Conservation (phyloP, 331 rosid species). For the Malus hybrid region DNA sequence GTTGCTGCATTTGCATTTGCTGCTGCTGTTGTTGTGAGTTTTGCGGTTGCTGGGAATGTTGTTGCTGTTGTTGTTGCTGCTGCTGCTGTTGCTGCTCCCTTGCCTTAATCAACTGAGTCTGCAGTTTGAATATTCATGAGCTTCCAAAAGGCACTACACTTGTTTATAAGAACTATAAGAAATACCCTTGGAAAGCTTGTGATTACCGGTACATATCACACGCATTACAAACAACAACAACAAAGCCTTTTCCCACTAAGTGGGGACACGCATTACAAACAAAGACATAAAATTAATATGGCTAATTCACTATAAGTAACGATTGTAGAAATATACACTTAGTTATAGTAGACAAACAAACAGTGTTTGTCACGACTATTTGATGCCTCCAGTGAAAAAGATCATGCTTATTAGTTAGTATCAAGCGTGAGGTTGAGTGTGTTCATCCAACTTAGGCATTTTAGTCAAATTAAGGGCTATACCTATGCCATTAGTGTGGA, state of each 20-base stretch:
- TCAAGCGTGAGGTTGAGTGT: background rate
- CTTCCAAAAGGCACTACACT: conserved; percentile 11
- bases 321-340: background rate
- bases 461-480: background rate
- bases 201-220: conserved; percentile 1
- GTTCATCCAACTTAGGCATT: background rate
- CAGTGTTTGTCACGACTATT: no score
- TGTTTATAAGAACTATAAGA: background rate
- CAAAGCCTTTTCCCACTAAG: no score
- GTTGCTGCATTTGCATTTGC: conserved; percentile 88
- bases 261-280: background rate
- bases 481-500: background rate
- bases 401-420: no score
- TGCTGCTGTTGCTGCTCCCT: conserved; percentile 82
- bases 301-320: background rate
- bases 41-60: conserved; percentile 49
- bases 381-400: background rate
- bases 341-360: no score
- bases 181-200: background rate
- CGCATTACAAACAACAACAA: background rate
- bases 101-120: conserved; percentile 86
- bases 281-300: background rate
- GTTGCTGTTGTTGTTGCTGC: background rate
- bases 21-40: conserved; percentile 48
- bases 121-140: conserved; percentile 26